Evolutionary conservation across 2,329 filamentous ascomycete genomes (phyloP).

Genomic region (Apiospora rasikravindrae): DNA sequence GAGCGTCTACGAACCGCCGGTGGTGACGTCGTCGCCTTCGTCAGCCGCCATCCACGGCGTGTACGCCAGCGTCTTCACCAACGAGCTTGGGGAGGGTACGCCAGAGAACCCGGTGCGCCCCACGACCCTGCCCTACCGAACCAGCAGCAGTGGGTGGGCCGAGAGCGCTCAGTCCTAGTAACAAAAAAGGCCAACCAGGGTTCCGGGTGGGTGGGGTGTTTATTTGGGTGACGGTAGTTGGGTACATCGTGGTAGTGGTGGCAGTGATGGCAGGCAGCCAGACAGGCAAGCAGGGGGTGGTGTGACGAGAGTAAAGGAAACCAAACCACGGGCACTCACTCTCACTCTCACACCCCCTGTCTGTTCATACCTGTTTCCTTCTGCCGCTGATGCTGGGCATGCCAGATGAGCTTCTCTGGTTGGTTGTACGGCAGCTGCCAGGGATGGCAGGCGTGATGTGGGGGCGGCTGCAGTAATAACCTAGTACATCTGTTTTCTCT

Average conservation of each 20-base stretch:
- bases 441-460: neutral
- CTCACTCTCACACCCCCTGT: neutral
- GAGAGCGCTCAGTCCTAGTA: slow-evolving; percentile 13
- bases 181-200: neutral
- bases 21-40: neutral
- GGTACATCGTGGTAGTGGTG: neutral
- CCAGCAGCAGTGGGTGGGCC: neutral
- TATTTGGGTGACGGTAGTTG: neutral
- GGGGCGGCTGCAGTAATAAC: slow-evolving; percentile 13
- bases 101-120: slow-evolving; percentile 14
- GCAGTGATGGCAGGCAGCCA: neutral
- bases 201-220: neutral
- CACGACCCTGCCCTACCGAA: slow-evolving; percentile 17
- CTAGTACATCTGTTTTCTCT: neutral
- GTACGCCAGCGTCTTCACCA: slow-evolving; percentile 13
- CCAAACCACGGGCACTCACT: neutral
- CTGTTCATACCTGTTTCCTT: neutral
- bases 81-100: slow-evolving; percentile 12
- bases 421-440: slow-evolving; percentile 12
- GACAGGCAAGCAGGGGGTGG: neutral
- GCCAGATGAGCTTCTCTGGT: neutral
- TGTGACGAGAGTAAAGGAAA: neutral
- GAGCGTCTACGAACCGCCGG: slow-evolving; percentile 11
- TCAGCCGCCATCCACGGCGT: neutral
- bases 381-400: slow-evolving; percentile 6